Evolutionary conservation across 1,284 basidiomycete species (phyloP).

Genomic region (Ganoderma boninense): DNA sequence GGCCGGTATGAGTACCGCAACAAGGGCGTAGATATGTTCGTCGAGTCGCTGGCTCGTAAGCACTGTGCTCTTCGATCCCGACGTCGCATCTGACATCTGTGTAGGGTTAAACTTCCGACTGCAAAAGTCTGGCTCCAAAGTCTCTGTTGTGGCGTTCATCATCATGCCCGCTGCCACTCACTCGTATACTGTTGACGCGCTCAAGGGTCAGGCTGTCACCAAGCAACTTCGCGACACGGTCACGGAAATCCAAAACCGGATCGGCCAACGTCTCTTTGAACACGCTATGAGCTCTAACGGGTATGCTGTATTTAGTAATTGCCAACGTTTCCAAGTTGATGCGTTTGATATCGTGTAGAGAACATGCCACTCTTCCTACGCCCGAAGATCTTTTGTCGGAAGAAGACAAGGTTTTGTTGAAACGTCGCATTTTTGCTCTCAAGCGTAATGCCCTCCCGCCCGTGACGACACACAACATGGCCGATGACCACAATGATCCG

Average conservation of each 20-base stretch:
- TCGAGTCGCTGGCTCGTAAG: conserved; percentile 91
- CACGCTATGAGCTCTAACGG: conserved; percentile 93
- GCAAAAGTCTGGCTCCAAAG: conserved; percentile 81
- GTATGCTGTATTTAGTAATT: conserved; percentile 49
- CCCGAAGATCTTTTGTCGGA: conserved; percentile 85
- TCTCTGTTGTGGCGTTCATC: conserved; percentile 96
- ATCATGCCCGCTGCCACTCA: conserved; percentile 98
- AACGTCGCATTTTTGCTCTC: conserved; percentile 95
- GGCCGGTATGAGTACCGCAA: conserved; percentile 99
- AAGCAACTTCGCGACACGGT: conserved; percentile 97
- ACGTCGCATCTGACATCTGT: not conserved
- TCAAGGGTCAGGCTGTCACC: conserved; percentile 98
- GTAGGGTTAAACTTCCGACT: conserved; percentile 86
- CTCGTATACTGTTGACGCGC: conserved; percentile 96
- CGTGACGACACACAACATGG: conserved; percentile 98
- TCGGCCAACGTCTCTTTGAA: conserved; percentile 93
- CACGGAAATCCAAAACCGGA: conserved; percentile 91
- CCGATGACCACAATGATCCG: conserved; percentile 90
- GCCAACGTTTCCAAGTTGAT: conserved; percentile 4
- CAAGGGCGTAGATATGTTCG: conserved; percentile 99
- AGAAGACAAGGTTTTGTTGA: conserved; percentile 95
- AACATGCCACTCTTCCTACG: conserved; percentile 78
- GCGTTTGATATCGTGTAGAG: conserved; percentile 50
- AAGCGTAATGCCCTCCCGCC: conserved; percentile 94
- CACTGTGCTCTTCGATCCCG: conserved; percentile 16